These are phyloP conservation scores for Coprinellus micaceus DNA, from an alignment of 768 basidiomycete genomes.

Conservation along the genomic window DNA sequence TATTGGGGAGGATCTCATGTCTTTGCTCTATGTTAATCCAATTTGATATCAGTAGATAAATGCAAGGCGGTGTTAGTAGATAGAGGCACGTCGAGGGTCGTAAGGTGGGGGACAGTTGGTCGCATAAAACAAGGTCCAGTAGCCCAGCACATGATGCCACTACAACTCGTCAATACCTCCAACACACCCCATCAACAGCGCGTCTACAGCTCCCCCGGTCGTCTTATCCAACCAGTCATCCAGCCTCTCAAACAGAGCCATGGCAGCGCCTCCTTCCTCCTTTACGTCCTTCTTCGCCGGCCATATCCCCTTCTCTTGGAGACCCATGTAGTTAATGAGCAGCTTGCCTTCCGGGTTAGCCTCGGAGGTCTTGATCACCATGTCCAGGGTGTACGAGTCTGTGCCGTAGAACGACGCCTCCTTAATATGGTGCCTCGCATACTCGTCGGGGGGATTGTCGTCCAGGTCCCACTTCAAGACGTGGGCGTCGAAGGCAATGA, in stretches of 20 bases:
- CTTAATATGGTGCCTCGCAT: conserved; percentile 83
- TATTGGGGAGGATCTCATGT: too few species aligned
- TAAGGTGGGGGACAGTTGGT: too few species aligned
- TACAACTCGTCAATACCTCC: conserved; percentile 51
- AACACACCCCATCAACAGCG: conserved; percentile 65
- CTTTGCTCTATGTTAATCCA: too few species aligned
- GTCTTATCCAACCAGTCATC: conserved; percentile 71
- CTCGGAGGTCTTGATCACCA: conserved; percentile 59
- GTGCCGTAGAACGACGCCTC: conserved; percentile 84
- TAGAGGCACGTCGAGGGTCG: too few species aligned
- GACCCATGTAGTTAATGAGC: conserved; percentile 69
- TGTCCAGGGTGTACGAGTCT: conserved; percentile 67
- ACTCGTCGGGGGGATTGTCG: conserved; percentile 70
- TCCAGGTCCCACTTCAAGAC: conserved; percentile 84
- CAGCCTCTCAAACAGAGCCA: conserved; percentile 70
- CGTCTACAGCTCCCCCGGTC: conserved; percentile 64
- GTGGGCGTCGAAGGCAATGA: conserved; percentile 88
- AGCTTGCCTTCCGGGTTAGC: conserved; percentile 6
- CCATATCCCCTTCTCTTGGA: conserved; percentile 85
- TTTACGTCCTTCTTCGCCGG: conserved; percentile 58
- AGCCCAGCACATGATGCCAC: too few species aligned
- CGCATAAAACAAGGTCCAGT: too few species aligned
- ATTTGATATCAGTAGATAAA: too few species aligned
- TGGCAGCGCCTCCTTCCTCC: conserved; percentile 51
- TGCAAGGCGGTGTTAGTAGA: too few species aligned